Conservation (phyloP, 1,284 basidiomycete species). For the Tetrapyrgos nigripes region DNA sequence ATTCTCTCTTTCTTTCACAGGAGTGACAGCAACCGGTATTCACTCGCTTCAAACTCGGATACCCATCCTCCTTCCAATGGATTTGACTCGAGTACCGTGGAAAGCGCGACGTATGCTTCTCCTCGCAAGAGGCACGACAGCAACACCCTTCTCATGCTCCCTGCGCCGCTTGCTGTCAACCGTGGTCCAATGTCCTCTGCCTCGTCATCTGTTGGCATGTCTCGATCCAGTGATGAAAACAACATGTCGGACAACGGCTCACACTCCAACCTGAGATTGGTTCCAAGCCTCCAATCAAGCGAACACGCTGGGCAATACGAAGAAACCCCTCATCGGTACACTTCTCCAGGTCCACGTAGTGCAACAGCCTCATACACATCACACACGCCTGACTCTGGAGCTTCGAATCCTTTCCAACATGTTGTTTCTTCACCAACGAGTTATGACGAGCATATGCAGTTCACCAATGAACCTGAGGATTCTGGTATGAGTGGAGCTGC, state of each 20-base stretch:
- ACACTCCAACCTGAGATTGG: constrained; percentile 62
- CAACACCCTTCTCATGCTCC: constrained; percentile 71
- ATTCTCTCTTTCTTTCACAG: constrained; percentile 33
- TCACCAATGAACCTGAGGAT: constrained; percentile 5
- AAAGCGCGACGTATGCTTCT: constrained; percentile 50
- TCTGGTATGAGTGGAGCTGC: constrained; percentile 5
- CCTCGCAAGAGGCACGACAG: constrained; percentile 69
- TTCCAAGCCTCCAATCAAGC: constrained; percentile 55
- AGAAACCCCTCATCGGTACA: constrained; percentile 35
- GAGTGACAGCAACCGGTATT: constrained; percentile 69
- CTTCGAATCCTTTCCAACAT: constrained; percentile 21
- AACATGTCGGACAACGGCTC: constrained; percentile 60
- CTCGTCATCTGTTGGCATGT: constrained; percentile 57
- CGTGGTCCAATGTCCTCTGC: constrained; percentile 55
- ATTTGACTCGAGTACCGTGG: constrained; percentile 68
- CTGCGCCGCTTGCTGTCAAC: constrained; percentile 67
- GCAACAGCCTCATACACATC: neutral
- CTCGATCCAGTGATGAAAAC: constrained; percentile 72
- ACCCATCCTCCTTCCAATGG: constrained; percentile 54
- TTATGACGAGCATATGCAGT: constrained; percentile 21
- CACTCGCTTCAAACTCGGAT: constrained; percentile 79
- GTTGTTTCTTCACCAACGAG: constrained; percentile 19
- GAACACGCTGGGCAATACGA: constrained; percentile 42
- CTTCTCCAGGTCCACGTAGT: constrained; percentile 25
- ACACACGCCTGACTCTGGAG: neutral